Evolutionary conservation across 768 basidiomycete genomes (phyloP), one percentile per base, ranked within the genome.

Genomic region (Pulveroboletus frians): DNA sequence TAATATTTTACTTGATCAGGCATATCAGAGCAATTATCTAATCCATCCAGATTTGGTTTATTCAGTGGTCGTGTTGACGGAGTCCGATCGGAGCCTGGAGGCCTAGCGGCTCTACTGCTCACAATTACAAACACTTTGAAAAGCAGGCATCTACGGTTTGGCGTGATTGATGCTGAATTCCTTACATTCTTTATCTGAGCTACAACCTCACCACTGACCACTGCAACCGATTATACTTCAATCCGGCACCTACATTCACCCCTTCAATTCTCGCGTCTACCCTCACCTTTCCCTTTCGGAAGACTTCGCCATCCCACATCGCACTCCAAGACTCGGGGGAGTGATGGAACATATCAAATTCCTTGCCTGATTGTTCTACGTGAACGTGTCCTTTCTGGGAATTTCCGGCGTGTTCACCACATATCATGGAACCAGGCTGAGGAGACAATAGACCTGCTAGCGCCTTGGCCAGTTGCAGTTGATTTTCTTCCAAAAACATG

Each of bases 251-350:
- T 23, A 4, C n/a, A 9, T 40, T 47, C 6, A 35, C 17, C 30
- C 1, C 2, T 1, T 50, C 43, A 1, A 60, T 1, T n/a, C n/a
- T 50, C n/a, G n/a, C 32, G 2, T 50, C 35, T 9, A 43, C 56
- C 38, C 3, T 50, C 8, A 62, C 60, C 1, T 36, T 30, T 9
- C 56, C 60, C 29, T 55, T 43, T 10, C n/a, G 37, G 21, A 75
- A 73, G 0, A 72, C 58, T 0, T 26, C 23, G 23, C 67, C 68
- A 37, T 75, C 63, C 73, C 73, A 74, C 40, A 74, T 29, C 17
- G 54, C 65, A 26, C 14, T 51, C 72, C 72, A 74, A 45, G 61
- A 67, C 39, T 68, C 64, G 3, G 70, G 61, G 2, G 17, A 27
- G 40, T 75, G 71, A 29, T 61, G 58, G 43, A 71, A 74, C 32